Percentiles rank a stretch among this genome's conserved stretches.
These are phyloP conservation scores for Solanum etuberosum DNA, from an alignment of 257 asterid genomes.

Conservation along the genomic window DNA sequence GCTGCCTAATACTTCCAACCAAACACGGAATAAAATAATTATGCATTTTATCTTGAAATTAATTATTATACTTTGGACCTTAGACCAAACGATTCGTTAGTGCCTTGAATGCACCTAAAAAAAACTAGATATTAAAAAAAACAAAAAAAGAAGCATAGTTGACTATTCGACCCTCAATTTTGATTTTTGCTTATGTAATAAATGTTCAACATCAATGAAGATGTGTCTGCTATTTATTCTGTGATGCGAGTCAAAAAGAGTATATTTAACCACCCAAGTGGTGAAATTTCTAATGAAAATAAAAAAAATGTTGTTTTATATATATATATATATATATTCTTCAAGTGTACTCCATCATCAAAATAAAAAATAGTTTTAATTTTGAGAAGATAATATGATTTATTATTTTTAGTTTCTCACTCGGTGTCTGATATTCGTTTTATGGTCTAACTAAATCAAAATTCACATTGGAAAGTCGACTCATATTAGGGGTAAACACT, in stretches of 20 bases:
- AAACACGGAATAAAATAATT: too few relatives aligned
- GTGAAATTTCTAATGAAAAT: neutral
- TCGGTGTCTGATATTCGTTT: neutral
- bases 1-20: too few relatives aligned
- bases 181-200: neutral
- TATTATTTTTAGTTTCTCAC: neutral
- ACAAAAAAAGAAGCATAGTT: neutral
- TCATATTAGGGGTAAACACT: accelerated
- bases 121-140: too few relatives aligned
- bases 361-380: neutral
- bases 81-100: neutral
- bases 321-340: too few relatives aligned
- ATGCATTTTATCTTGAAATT: too few relatives aligned
- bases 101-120: neutral
- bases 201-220: neutral
- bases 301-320: neutral
- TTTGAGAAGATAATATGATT: neutral
- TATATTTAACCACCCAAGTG: neutral
- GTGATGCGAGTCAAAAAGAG: too few relatives aligned
- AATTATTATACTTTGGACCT: too few relatives aligned
- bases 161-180: neutral
- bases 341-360: too few relatives aligned
- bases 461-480: neutral
- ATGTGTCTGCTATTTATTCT: neutral
- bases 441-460: neutral